Evolutionary conservation across 2,329 filamentous ascomycete genomes (phyloP).

Genomic region (Fusarium sp.): DNA sequence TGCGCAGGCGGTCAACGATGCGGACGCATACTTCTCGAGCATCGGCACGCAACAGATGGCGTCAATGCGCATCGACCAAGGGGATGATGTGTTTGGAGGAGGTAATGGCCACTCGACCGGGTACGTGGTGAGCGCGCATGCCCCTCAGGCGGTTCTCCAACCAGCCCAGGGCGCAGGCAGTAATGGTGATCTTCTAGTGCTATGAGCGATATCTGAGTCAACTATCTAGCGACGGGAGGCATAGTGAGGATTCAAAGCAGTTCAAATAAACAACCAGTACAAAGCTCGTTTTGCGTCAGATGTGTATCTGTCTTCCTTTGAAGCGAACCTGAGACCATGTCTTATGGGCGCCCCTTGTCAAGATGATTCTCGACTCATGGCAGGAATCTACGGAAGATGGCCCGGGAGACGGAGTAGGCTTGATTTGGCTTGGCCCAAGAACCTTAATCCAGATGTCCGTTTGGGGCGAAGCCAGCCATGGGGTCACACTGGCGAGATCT

Average conservation of each 20-base stretch:
- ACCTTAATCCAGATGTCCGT: conserved; percentile 36
- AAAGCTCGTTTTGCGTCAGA: neutral
- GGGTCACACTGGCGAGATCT: conserved; percentile 15
- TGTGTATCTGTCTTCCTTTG: neutral
- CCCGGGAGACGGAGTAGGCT: conserved; percentile 17
- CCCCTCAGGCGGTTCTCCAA: conserved; percentile 77
- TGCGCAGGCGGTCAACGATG: conserved; percentile 78
- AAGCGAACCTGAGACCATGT: conserved; percentile 4
- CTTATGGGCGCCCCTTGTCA: conserved; percentile 1
- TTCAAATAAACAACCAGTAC: neutral
- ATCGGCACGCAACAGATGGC: conserved; percentile 78
- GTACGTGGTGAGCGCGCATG: conserved; percentile 83
- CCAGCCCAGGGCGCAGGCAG: conserved; percentile 68
- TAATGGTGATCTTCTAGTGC: conserved; percentile 75
- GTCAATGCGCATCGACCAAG: conserved; percentile 70
- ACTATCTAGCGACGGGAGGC: conserved; percentile 28
- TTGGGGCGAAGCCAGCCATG: conserved; percentile 28
- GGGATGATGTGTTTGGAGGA: conserved; percentile 69
- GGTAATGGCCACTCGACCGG: conserved; percentile 61
- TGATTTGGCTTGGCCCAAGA: conserved; percentile 32
- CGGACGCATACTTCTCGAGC: conserved; percentile 87
- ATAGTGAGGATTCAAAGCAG: conserved; percentile 23
- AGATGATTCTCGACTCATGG: conserved; percentile 9
- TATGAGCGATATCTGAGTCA: conserved; percentile 53
- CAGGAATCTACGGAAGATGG: conserved; percentile 17